Base-by-base conservation (phyloP, 257 asterid species). In the Forsythia suspensa region DNA sequence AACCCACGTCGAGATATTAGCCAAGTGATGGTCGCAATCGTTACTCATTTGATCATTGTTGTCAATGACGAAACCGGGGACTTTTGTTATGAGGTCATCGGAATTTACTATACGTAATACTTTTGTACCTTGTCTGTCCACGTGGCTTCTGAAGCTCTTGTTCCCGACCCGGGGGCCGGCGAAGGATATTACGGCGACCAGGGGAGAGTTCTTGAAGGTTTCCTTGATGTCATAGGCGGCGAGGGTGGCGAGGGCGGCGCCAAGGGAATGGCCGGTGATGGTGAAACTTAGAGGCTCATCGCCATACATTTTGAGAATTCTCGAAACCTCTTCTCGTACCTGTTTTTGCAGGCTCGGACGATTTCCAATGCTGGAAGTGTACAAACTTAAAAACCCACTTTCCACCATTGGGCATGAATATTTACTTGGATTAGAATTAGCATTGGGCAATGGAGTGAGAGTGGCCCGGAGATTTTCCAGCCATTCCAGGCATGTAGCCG, bases 161-260 rank as follows among this genome's bases (percentile, higher is more conserved):
- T 95, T 91, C 3, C 99, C 99, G 6, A 95, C 99, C 2, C 97
- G 83, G 0, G 99, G 99, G 15, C 99, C 98, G 0, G 97, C 99
- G 79, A 95, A 93, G 0, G 99, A 95, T 38, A 95, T 82, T 15
- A 95, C 99, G 2, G 99, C 87, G 10, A 95, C 99, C 6, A 85
- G 71, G 3, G 89, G 92, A 20, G 90, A 79, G 66, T 82, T 71
- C 0, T 59, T 41, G 79, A 95, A 91, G 0, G 89, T 84, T 29
- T 82, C 80, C 15, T 90, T 95, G 39, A 95, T 86, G 79, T 95
- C 99, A 52, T 88, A 88, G 21, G 98, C 99, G 13, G 94, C 91
- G 36, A 95, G 87, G 16, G 95, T 95, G 12, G 99, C 99, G 0
- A 95, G 85, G 8, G 99, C 97, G 15, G 99, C 99, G 46, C 99